Percentiles rank a stretch among this genome's conserved stretches.
These are phyloP conservation scores for Gaertneriomyces semiglobifer DNA, from an alignment of 192 early-diverging fungal genomes.

Conservation along the genomic window DNA sequence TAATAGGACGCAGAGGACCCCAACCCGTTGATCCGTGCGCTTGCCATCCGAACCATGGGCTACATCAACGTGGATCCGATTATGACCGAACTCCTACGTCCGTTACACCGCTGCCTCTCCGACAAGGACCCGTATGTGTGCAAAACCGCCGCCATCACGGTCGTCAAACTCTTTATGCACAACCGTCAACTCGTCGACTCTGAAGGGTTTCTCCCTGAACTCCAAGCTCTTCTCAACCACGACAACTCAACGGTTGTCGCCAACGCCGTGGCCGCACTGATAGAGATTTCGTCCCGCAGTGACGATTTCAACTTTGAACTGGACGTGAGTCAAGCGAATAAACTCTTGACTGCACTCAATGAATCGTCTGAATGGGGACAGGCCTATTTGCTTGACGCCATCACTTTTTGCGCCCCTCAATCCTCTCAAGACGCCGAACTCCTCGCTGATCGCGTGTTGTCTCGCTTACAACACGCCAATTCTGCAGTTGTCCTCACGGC, in stretches of 20 bases:
- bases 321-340: conserved; percentile 82
- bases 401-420: conserved; percentile 88
- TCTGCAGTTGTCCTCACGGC: conserved; percentile 92
- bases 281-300: conserved; percentile 89
- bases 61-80: conserved; percentile 93
- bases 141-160: conserved; percentile 92
- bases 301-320: conserved; percentile 80
- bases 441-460: conserved; percentile 84
- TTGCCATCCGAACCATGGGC: conserved; percentile 96
- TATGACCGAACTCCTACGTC: conserved; percentile 77
- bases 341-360: conserved; percentile 88
- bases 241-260: conserved; percentile 94
- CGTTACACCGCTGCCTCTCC: conserved; percentile 72
- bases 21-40: conserved; percentile 91
- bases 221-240: conserved; percentile 81
- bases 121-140: conserved; percentile 95
- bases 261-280: conserved; percentile 89
- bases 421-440: conserved; percentile 85
- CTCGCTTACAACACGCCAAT: conserved; percentile 93
- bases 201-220: conserved; percentile 85
- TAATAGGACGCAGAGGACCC: conserved; percentile 81
- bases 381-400: conserved; percentile 73
- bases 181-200: conserved; percentile 78
- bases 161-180: conserved; percentile 91
- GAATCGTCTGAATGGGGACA: conserved; percentile 99